Evolutionary conservation across 495 filamentous ascomycete genomes (phyloP), one percentile per base, ranked within the genome.

Genomic region (Chaetomium cochliodes): DNA sequence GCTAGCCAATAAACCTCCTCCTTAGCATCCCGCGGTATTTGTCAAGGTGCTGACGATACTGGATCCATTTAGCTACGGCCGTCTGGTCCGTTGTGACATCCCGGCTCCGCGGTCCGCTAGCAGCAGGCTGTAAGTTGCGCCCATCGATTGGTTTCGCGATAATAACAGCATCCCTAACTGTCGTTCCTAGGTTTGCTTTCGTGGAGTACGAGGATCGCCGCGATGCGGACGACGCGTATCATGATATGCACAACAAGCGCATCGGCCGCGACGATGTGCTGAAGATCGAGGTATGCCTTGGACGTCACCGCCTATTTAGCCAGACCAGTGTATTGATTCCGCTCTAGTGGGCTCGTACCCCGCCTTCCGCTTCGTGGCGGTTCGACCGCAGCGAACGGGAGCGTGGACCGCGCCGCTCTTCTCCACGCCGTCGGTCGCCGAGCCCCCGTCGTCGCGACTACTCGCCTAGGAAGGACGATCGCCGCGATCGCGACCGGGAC

Each of bases 241-340:
- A 98, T 78, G 94, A 99, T 78, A 98, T 99, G 96, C 94, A 99
- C 77, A 97, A 97, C 81, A 96, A 96, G 86, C 91, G 94, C 60
- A 92, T 99, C 70, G 93, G 92, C 50, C 90, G 93, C 60, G 94
- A 99, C 76, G 94, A 99, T 69, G 76, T 96, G 53, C 75, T 99
- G 81, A 99, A 99, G 80, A 98, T 99, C 69, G 94, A 99, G 85
- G 94, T 96, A 80, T 71, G 84, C 62, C 23, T 54, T 23, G 3
- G 8, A 11, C 33, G 33, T 41, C n/a, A 52, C 28, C 22, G 39
- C 50, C 61, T 12, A 41, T 60, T 23, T 51, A 50, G 20, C 65
- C 26, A 58, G 20, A 39, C 20, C 18, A 20, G 49, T 18, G 13
- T 58, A 23, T 30, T 76, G 66, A 77, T 39, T 33, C 2, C 25